Conservation (phyloP, 352 stramenopile species). For the Phytopythium aichiense region DNA sequence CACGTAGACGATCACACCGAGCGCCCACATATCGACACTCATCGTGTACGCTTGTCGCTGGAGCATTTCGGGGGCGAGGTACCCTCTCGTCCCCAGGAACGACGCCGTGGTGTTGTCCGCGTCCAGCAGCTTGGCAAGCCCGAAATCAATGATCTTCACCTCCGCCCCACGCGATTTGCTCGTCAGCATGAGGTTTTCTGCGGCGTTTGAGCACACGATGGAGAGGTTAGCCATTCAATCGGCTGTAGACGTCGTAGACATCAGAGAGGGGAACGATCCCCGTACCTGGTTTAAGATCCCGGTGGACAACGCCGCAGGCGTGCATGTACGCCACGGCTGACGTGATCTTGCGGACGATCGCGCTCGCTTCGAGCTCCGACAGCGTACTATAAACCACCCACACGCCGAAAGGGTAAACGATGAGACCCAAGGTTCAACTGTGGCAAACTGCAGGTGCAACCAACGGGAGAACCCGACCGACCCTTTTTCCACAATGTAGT, state of each 20-base stretch:
- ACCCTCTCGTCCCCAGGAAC: conserved; percentile 89
- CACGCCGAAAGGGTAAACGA: background rate
- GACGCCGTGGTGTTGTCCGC: conserved; percentile 78
- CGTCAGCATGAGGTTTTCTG: conserved; percentile 86
- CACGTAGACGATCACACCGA: conserved; percentile 98
- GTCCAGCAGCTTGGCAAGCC: conserved; percentile 92
- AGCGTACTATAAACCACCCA: conserved; percentile 42
- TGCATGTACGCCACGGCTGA: conserved; percentile 89
- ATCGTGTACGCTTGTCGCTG: conserved; percentile 96
- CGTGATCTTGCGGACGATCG: conserved; percentile 88
- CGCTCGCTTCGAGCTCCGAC: conserved; percentile 82
- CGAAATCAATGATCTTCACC: conserved; percentile 99
- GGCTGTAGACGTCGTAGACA: background rate
- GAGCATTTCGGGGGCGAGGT: conserved; percentile 98
- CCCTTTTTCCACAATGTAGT: conserved; percentile 90
- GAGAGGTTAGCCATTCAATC: background rate
- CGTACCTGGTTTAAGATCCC: conserved; percentile 84
- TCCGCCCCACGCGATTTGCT: conserved; percentile 70
- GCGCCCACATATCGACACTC: conserved; percentile 96
- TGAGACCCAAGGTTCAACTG: background rate
- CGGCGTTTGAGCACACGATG: background rate
- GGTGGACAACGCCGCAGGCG: conserved; percentile 81
- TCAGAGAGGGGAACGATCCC: background rate
- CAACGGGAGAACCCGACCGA: conserved; percentile 28
- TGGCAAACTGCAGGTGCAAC: too few species aligned